A percentile compares a stretch with the other conserved stretches of the same genome.
These are phyloP conservation scores for Vitis riparia DNA, from an alignment of 164 flowering plant genomes.

Conservation along the genomic window DNA sequence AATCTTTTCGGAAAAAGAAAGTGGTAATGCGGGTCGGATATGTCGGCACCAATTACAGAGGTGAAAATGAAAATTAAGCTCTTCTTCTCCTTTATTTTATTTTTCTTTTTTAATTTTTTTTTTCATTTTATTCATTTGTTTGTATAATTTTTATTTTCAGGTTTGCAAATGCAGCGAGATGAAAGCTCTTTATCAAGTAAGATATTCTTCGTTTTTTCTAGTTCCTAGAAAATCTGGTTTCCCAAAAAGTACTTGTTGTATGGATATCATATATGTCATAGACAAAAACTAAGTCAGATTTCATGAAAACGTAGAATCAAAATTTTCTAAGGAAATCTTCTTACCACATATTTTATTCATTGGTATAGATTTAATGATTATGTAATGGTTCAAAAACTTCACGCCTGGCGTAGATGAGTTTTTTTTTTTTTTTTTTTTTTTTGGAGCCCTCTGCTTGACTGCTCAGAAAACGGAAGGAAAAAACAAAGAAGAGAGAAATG, in stretches of 20 bases:
- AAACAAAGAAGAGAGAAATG: background rate
- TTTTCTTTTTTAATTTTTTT: background rate
- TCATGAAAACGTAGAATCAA: no score
- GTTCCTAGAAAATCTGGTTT: background rate
- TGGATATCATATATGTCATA: no score
- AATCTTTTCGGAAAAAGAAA: conserved; percentile 60
- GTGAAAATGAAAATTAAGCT: conserved; percentile 16
- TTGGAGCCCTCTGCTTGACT: background rate
- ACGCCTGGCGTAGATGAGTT: background rate
- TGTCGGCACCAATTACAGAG: conserved; percentile 78
- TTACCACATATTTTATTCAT: no score
- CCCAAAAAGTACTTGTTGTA: background rate
- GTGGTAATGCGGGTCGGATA: conserved; percentile 87
- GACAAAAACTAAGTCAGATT: no score
- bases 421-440: background rate
- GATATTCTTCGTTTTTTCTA: conserved; percentile 6
- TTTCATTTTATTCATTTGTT: background rate
- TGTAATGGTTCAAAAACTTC: background rate
- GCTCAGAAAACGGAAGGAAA: background rate
- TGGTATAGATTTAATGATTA: background rate
- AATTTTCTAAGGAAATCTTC: no score
- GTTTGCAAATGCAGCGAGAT: conserved; percentile 74
- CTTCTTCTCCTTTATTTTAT: background rate
- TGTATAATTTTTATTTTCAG: conserved; percentile 25
- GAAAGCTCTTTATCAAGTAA: conserved; percentile 55